phyloP scores from a whole-genome alignment of 495 filamentous ascomycete genomes.

The Peziza echinospora region DNA sequence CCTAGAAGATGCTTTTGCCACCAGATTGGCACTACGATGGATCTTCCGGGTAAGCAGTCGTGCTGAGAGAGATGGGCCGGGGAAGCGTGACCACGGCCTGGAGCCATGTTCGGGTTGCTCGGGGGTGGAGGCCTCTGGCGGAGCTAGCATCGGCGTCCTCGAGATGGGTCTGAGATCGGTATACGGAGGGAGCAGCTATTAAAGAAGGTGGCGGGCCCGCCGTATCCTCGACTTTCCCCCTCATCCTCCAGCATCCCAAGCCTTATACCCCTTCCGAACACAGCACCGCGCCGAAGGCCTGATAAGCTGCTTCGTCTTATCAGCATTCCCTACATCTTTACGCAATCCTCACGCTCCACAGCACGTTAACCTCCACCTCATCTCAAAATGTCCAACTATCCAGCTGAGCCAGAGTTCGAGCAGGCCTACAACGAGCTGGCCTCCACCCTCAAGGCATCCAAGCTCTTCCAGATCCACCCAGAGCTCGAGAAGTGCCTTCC shows the following conservation, averaged over 20 bases:
- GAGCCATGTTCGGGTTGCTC: not conserved
- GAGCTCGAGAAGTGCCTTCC: conserved; percentile 80
- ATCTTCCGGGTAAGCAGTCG: not conserved
- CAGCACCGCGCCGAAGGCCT: not conserved
- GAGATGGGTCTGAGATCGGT: not conserved
- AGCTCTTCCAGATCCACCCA: conserved; percentile 80
- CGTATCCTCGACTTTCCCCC: not conserved
- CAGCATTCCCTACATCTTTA: not conserved
- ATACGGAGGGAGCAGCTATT: not conserved
- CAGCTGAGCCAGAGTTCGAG: conserved; percentile 81
- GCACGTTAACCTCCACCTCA: not conserved
- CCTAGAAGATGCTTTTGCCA: not conserved
- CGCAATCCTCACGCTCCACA: not conserved
- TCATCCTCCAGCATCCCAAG: not conserved
- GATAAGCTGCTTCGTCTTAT: not conserved
- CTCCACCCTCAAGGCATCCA: conserved; percentile 79
- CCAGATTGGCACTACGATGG: not conserved
- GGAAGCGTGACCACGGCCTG: too few relatives aligned
- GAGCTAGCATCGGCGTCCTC: not conserved
- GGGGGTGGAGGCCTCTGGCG: not conserved
- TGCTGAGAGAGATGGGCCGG: not conserved
- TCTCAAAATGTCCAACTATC: not conserved
- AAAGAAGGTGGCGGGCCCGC: too few relatives aligned
- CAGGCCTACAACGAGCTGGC: conserved; percentile 96
- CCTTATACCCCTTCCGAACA: not conserved